Percentiles rank a stretch among this genome's conserved stretches.
These are phyloP conservation scores for Suhomyces emberorum DNA, from an alignment of 805 yeast species.

Conservation along the genomic window DNA sequence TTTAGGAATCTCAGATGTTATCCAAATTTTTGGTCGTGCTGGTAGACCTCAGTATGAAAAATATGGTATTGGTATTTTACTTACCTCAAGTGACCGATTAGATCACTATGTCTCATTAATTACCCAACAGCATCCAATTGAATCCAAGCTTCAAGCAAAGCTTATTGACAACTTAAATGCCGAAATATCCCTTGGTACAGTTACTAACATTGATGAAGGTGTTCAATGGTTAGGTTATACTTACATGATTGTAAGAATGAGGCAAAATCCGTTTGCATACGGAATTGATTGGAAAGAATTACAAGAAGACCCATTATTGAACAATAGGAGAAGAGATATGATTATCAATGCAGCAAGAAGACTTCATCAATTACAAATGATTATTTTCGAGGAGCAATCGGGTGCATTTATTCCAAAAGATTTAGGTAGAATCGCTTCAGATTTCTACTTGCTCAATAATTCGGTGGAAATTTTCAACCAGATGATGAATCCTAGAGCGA, in stretches of 20 bases:
- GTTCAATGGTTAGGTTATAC: conserved; percentile 98
- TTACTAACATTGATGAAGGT: conserved; percentile 91
- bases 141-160: conserved; percentile 72
- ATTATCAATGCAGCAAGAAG: conserved; percentile 76
- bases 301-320: conserved; percentile 75
- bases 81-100: conserved; percentile 76
- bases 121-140: conserved; percentile 95
- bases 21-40: conserved; percentile 98
- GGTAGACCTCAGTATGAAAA: conserved; percentile 97
- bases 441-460: conserved; percentile 80
- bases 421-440: conserved; percentile 91
- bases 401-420: conserved; percentile 82
- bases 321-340: conserved; percentile 71
- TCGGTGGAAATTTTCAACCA: conserved; percentile 87
- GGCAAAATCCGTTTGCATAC: conserved; percentile 86
- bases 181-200: conserved; percentile 92
- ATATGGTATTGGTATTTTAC: conserved; percentile 87
- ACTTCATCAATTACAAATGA: conserved; percentile 88
- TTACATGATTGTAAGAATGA: conserved; percentile 90
- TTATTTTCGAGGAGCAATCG: conserved; percentile 82
- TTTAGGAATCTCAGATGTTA: conserved; percentile 92
- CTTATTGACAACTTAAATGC: conserved; percentile 93
- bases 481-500: conserved; percentile 76
- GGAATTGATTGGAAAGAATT: conserved; percentile 88
- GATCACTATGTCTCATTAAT: conserved; percentile 87